phyloP scores from a whole-genome alignment of 768 basidiomycete species.

The Termitomyces titanicus region DNA sequence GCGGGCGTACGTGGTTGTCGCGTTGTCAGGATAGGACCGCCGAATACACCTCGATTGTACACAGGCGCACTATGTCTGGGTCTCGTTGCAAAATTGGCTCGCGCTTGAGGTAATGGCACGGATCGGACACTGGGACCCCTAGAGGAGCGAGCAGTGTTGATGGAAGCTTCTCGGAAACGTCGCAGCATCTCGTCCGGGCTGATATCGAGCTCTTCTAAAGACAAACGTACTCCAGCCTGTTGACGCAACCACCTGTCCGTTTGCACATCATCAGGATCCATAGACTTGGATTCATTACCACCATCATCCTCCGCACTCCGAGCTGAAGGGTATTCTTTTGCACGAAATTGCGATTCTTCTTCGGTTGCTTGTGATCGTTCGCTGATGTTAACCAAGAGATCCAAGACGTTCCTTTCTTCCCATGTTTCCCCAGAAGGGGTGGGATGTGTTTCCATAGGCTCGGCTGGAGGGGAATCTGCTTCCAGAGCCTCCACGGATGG shows the following conservation, averaged over 20 bases:
- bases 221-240: not conserved
- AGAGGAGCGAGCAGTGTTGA: not conserved
- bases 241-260: slow-evolving; percentile 10
- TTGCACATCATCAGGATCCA: slow-evolving; percentile 30
- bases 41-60: not conserved
- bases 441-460: not conserved
- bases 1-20: slow-evolving; percentile 5
- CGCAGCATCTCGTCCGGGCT: slow-evolving; percentile 7
- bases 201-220: not conserved
- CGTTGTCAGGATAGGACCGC: not conserved
- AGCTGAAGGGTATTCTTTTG: not conserved
- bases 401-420: slow-evolving; percentile 23
- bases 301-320: not conserved
- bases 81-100: not conserved
- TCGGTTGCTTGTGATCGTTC: not conserved
- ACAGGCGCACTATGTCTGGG: not conserved
- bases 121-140: slow-evolving; percentile 1
- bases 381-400: slow-evolving; percentile 20
- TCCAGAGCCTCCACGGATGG: not conserved
- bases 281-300: not conserved
- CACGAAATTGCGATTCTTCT: not conserved
- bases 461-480: not conserved
- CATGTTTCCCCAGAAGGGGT: slow-evolving; percentile 5
- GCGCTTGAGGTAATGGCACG: not conserved
- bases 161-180: slow-evolving; percentile 2